Evolutionary conservation across 306 rosid species (phyloP), one percentile per base, ranked within the genome.

Genomic region (Aeschynomene evenia): DNA sequence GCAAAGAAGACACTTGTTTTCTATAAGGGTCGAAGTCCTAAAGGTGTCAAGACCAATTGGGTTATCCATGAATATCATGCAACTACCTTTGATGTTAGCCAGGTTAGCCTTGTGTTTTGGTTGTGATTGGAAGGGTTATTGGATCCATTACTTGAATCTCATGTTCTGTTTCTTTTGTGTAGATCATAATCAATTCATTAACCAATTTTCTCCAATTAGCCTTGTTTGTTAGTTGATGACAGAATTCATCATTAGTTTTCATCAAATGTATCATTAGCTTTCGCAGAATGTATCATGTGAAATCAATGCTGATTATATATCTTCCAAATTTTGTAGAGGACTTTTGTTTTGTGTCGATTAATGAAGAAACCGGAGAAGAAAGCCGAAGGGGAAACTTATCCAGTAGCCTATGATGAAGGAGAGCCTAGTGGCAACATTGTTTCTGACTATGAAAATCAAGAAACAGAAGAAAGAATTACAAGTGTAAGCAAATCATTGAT

Each of bases 11-110:
- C 83, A 18, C 64, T 93, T 64, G 90, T 87, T 34, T 92, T 81
- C 70, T 12, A 86, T 12, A 0, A 0, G 6, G 90, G 87, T 2
- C 77, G 74, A 43, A 54, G 31, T 80, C 80, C 82, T 22, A 0
- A 0, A 19, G 78, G 65, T 63, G 18, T 16, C 11, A 64, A 15
- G 76, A 81, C 85, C 64, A 21, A 70, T 1, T 90, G 96, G 96
- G 86, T 83, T 21, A 83, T 90, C 9, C 98, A 93, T 46, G 96
- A 90, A 61, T 90, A 88, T 57, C 83, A 79, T 40, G 70, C 70
- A 12, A 52, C 0, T 16, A 37, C 18, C 50, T 16, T 46, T 46
- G 24, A 13, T 26, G 66, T 8, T 48, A 3, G 4, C 68, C 67
- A 74, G 98, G 95, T 89, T 57, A 48, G 28, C 15, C 42, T 68